These are phyloP conservation scores for Lenwebbia sp. DNA, from an alignment of 345 rosid species.

Conservation along the genomic window DNA sequence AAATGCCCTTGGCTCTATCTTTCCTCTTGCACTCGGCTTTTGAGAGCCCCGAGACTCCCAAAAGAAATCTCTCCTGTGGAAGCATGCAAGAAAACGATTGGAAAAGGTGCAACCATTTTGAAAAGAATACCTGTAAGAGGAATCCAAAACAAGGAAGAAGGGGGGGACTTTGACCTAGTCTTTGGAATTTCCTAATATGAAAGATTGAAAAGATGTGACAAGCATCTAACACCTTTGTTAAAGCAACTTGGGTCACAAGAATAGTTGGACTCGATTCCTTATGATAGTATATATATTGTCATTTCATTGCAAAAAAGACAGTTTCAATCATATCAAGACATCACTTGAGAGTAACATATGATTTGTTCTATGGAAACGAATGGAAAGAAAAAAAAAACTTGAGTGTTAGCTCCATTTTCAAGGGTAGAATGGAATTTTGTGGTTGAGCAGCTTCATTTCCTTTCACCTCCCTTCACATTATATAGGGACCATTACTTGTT, in stretches of 20 bases:
- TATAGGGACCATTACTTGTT: neutral
- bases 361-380: neutral
- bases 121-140: slow-evolving; percentile 9
- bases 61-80: slow-evolving; percentile 9
- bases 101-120: slow-evolving; percentile 18
- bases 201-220: slow-evolving; percentile 30
- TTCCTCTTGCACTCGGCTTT: slow-evolving; percentile 7
- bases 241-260: slow-evolving; percentile 18
- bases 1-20: neutral
- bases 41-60: slow-evolving; percentile 18
- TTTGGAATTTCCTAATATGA: slow-evolving; percentile 15
- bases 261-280: slow-evolving; percentile 39
- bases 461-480: neutral
- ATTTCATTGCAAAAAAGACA: neutral
- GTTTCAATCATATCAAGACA: neutral
- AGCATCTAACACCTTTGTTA: slow-evolving; percentile 27
- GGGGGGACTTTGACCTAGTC: slow-evolving; percentile 35
- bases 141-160: slow-evolving; percentile 8
- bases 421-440: neutral
- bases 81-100: slow-evolving; percentile 26
- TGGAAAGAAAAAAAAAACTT: neutral
- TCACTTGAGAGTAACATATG: neutral
- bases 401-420: neutral
- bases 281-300: neutral
- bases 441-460: neutral